A percentile compares a stretch with the other conserved stretches of the same genome.
Conservation (phyloP, 495 filamentous ascomycete species). For the Ascobolus immersus region DNA sequence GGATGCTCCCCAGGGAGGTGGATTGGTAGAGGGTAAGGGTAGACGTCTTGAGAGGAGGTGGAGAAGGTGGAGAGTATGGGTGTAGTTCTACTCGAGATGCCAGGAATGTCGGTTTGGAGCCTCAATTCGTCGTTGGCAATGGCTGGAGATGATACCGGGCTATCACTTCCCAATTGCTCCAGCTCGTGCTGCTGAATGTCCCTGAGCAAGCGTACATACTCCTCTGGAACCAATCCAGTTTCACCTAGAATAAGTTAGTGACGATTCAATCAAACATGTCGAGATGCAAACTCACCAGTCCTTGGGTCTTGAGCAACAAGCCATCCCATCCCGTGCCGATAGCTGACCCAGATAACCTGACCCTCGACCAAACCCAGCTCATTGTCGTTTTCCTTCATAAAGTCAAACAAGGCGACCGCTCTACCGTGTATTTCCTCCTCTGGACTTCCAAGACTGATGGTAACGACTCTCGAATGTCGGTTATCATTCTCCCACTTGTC, state of each 20-base stretch:
- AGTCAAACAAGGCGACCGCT: conserved; percentile 85
- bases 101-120: too few species aligned
- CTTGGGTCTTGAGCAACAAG: conserved; percentile 89
- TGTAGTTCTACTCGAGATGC: too few species aligned
- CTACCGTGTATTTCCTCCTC: conserved; percentile 97
- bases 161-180: neutral
- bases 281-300: conserved; percentile 26
- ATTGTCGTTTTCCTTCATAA: conserved; percentile 83
- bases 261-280: conserved; percentile 1
- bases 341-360: conserved; percentile 89
- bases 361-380: conserved; percentile 82
- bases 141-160: too few species aligned
- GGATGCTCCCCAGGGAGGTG: conserved; percentile 11
- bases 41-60: conserved; percentile 46
- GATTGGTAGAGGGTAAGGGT: conserved; percentile 39
- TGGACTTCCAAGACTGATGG: conserved; percentile 81
- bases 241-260: conserved; percentile 19
- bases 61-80: conserved; percentile 49
- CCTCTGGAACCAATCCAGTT: conserved; percentile 78
- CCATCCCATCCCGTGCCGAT: conserved; percentile 89
- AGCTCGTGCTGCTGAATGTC: conserved; percentile 44
- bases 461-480: conserved; percentile 43
- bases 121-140: too few species aligned
- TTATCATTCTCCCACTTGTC: conserved; percentile 16
- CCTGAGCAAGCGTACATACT: conserved; percentile 77